phyloP scores from a whole-genome alignment of 805 yeast genomes.

The Yamadazyma sp. region DNA sequence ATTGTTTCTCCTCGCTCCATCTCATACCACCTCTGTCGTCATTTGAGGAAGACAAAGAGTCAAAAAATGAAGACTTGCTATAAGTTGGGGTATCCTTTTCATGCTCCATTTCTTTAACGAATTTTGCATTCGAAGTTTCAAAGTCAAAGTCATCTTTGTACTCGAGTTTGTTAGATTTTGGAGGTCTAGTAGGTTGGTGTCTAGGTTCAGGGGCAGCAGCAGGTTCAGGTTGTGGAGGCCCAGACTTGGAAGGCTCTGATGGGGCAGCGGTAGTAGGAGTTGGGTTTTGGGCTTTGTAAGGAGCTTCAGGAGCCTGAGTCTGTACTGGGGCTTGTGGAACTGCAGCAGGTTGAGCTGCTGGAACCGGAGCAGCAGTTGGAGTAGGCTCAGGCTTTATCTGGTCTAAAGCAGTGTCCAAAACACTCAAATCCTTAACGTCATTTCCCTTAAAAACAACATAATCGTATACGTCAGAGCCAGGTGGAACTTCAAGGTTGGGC shows the following conservation, averaged over 20 bases:
- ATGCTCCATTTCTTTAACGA: constrained; percentile 48
- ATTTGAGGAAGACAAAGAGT: constrained; percentile 72
- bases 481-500: constrained; percentile 67
- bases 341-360: constrained; percentile 11
- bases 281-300: constrained; percentile 3
- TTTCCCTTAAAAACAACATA: constrained; percentile 85
- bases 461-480: constrained; percentile 68
- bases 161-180: constrained; percentile 13
- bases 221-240: constrained; percentile 1
- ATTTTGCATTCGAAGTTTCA: constrained; percentile 69
- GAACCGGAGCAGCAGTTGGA: constrained; percentile 7
- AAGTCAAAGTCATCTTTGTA: constrained; percentile 73
- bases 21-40: constrained; percentile 49
- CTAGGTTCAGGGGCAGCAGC: constrained; percentile 13
- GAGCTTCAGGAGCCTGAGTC: constrained; percentile 5
- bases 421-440: constrained; percentile 86
- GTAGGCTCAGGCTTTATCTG: constrained; percentile 37
- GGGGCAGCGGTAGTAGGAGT: constrained; percentile 11
- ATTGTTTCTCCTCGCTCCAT: constrained; percentile 69
- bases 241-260: constrained; percentile 4
- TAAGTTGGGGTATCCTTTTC: constrained; percentile 46
- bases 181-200: constrained; percentile 13
- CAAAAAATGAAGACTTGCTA: constrained; percentile 88
- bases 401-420: constrained; percentile 69
- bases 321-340: constrained; percentile 9